A percentile compares a stretch with the other conserved stretches of the same genome.
Evolutionary conservation across 768 basidiomycete genomes (phyloP).

Genomic region (Naganishia kalamii): DNA sequence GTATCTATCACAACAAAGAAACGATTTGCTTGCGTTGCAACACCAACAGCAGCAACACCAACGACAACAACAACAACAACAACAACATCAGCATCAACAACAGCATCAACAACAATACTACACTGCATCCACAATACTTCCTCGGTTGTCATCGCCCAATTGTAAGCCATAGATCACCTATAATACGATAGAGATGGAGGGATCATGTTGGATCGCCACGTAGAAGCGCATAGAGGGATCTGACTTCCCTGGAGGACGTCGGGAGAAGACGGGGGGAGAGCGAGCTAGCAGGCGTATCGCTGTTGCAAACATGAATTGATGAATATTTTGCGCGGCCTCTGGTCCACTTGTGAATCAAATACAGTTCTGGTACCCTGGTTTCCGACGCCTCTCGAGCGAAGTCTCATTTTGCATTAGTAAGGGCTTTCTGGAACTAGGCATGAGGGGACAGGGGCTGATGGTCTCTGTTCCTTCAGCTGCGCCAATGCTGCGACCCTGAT

Average conservation of each 20-base stretch:
- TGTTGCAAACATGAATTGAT: background rate
- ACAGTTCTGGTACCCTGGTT: constrained; percentile 46
- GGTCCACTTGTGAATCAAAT: background rate
- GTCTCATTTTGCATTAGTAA: constrained; percentile 43
- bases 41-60: background rate
- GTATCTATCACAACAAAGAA: constrained; percentile 7
- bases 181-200: background rate
- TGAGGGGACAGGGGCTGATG: constrained; percentile 13
- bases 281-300: background rate
- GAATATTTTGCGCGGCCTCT: constrained; percentile 2
- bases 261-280: background rate
- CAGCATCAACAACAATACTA: constrained; percentile 8
- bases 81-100: too few species aligned
- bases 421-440: background rate
- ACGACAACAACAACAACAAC: too few species aligned
- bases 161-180: constrained; percentile 14
- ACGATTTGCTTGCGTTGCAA: constrained; percentile 13
- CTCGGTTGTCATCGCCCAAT: constrained; percentile 9
- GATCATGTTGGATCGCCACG: background rate
- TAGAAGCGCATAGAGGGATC: background rate
- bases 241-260: background rate
- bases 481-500: constrained; percentile 52
- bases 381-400: constrained; percentile 41
- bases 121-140: constrained; percentile 12
- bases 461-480: constrained; percentile 36